Evolutionary conservation across 352 stramenopile genomes (phyloP).

Genomic region (Phytophthora lateralis): DNA sequence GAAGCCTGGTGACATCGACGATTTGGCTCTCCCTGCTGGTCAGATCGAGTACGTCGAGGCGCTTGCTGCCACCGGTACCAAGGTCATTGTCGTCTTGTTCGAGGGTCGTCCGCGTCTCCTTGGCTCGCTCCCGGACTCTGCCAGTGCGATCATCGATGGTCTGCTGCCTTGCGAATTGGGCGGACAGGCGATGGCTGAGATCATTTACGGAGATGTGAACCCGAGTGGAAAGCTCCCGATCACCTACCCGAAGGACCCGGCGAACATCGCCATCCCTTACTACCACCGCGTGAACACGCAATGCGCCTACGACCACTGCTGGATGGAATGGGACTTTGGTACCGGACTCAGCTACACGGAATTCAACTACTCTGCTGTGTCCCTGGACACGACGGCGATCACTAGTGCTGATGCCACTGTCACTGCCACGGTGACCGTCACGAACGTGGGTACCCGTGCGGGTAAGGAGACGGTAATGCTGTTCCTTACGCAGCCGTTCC

Average conservation of each 20-base stretch:
- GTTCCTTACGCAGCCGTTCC: conserved; percentile 71
- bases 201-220: conserved; percentile 79
- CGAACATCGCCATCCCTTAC: conserved; percentile 72
- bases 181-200: conserved; percentile 82
- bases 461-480: conserved; percentile 81
- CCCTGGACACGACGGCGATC: conserved; percentile 45
- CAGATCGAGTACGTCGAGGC: conserved; percentile 78
- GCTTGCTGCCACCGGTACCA: conserved; percentile 65
- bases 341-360: conserved; percentile 67
- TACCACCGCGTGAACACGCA: conserved; percentile 59
- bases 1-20: conserved; percentile 83
- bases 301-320: conserved; percentile 54
- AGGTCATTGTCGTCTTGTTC: conserved; percentile 83
- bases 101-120: conserved; percentile 83
- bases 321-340: conserved; percentile 68
- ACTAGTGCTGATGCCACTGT: conserved; percentile 26
- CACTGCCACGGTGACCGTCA: conserved; percentile 57
- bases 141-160: conserved; percentile 71
- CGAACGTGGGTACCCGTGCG: conserved; percentile 54
- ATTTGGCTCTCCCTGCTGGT: conserved; percentile 61
- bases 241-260: conserved; percentile 75
- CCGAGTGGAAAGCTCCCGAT: conserved; percentile 80
- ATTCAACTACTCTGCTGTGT: conserved; percentile 56
- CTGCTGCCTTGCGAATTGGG: conserved; percentile 76
- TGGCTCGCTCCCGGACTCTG: conserved; percentile 45